Percentiles rank a stretch among this genome's conserved stretches.
These are phyloP conservation scores for Crucihimalaya himalaica DNA, from an alignment of 345 rosid genomes.

Conservation along the genomic window DNA sequence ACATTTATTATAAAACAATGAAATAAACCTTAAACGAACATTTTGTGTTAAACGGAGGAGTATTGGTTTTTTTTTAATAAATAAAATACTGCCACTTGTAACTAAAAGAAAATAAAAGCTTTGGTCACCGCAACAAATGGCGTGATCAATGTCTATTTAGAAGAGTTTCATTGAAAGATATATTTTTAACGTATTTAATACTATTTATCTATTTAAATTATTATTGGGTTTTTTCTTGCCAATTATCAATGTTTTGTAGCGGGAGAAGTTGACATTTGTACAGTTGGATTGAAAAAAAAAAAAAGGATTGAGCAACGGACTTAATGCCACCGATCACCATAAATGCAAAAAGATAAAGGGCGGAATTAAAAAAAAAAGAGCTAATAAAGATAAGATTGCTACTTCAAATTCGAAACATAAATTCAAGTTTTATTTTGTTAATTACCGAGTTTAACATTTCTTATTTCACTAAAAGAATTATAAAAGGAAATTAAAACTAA, in stretches of 20 bases:
- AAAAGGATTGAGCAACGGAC: slow-evolving; percentile 18
- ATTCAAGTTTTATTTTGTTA: not conserved
- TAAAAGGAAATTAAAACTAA: not conserved
- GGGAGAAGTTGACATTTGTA: slow-evolving; percentile 25
- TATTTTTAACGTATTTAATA: not conserved
- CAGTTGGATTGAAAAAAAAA: slow-evolving; percentile 29
- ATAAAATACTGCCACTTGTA: not conserved
- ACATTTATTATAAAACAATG: too few species aligned
- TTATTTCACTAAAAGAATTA: too few species aligned
- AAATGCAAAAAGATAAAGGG: slow-evolving; percentile 33
- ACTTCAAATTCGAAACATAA: too few species aligned
- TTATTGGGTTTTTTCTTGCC: not conserved
- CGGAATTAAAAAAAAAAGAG: not conserved
- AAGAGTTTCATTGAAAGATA: not conserved
- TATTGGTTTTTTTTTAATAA: not conserved
- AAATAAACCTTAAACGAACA: too few species aligned
- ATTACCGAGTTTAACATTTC: not conserved
- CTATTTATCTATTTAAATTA: not conserved
- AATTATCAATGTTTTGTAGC: slow-evolving; percentile 4
- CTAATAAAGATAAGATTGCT: slow-evolving; percentile 5
- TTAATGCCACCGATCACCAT: slow-evolving; percentile 15
- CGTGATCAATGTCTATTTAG: slow-evolving; percentile 26
- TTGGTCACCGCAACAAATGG: slow-evolving; percentile 36
- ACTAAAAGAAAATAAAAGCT: slow-evolving; percentile 17
- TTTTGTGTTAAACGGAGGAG: too few species aligned